phyloP scores from a whole-genome alignment of 345 rosid genomes.

The Lumnitzera racemosa region DNA sequence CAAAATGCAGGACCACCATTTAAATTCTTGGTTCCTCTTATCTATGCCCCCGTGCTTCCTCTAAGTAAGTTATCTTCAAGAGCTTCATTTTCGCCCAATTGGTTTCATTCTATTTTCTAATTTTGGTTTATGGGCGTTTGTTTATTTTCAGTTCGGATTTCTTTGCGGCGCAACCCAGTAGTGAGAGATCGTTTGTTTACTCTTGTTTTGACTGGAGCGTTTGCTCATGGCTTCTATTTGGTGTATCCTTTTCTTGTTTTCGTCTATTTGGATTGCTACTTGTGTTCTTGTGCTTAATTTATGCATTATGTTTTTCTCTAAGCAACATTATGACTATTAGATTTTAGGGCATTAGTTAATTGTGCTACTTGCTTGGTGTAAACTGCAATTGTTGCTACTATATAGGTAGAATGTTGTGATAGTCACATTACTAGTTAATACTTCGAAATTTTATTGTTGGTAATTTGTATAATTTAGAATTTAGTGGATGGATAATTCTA shows the following conservation, averaged over 20 bases:
- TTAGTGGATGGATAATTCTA: no score
- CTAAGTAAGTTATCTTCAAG: constrained; percentile 36
- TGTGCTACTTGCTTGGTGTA: no score
- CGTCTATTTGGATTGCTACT: background rate
- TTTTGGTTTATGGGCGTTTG: constrained; percentile 1
- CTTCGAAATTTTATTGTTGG: no score
- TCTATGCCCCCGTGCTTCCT: constrained; percentile 92
- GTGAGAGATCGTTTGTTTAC: constrained; percentile 80
- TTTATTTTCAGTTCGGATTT: constrained; percentile 45
- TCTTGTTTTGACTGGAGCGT: constrained; percentile 72
- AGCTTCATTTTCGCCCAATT: background rate
- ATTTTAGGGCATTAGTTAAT: no score
- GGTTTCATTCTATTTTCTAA: background rate
- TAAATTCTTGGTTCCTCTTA: constrained; percentile 74
- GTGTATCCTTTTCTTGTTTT: constrained; percentile 70
- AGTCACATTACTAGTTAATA: no score
- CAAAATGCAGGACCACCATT: constrained; percentile 41
- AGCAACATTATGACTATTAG: no score
- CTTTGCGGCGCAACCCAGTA: constrained; percentile 68
- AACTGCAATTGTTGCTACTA: no score
- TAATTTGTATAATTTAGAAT: no score
- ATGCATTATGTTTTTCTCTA: no score
- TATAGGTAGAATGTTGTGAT: no score
- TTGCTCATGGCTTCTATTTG: constrained; percentile 82
- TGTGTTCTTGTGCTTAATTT: background rate